Percentiles rank a stretch among this genome's conserved stretches.
These are phyloP conservation scores for Pythium aphanidermatum DNA, from an alignment of 352 stramenopile species.

Conservation along the genomic window DNA sequence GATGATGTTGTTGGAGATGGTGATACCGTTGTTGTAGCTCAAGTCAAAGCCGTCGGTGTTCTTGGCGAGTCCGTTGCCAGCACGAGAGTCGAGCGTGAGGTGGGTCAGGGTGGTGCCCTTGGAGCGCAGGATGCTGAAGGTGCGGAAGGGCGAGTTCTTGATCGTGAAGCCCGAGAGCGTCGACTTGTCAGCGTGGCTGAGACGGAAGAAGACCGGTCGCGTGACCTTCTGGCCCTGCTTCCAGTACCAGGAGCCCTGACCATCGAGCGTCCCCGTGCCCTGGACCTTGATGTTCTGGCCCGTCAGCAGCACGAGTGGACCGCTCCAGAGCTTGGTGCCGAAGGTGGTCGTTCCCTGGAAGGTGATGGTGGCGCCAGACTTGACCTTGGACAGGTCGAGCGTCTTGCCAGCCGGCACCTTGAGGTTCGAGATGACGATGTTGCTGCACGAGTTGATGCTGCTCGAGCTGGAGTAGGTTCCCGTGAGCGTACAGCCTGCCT, in stretches of 20 bases:
- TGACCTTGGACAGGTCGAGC: constrained; percentile 26
- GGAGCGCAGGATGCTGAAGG: constrained; percentile 25
- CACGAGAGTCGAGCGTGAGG: constrained; percentile 25
- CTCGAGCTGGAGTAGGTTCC: constrained; percentile 29
- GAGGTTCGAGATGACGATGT: constrained; percentile 19
- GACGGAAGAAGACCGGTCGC: constrained; percentile 30
- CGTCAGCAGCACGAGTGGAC: constrained; percentile 26
- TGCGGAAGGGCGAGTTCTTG: constrained; percentile 33
- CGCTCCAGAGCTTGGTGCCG: constrained; percentile 24
- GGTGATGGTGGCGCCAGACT: constrained; percentile 25
- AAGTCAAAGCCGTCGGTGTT: constrained; percentile 34
- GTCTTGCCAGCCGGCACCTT: constrained; percentile 28
- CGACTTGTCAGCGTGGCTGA: constrained; percentile 19
- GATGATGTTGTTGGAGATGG: constrained; percentile 16
- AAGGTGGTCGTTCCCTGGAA: constrained; percentile 35
- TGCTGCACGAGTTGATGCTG: constrained; percentile 22
- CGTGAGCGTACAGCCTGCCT: constrained; percentile 22
- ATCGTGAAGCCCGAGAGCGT: constrained; percentile 27
- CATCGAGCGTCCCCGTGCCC: constrained; percentile 28
- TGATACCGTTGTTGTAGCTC: constrained; percentile 17
- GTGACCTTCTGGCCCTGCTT: constrained; percentile 21
- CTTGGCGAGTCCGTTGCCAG: constrained; percentile 21
- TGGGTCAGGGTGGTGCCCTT: constrained; percentile 19
- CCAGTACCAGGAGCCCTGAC: constrained; percentile 34
- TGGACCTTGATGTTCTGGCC: constrained; percentile 24